Conservation (phyloP, 768 basidiomycete genomes). For the Ramaria rubella region DNA sequence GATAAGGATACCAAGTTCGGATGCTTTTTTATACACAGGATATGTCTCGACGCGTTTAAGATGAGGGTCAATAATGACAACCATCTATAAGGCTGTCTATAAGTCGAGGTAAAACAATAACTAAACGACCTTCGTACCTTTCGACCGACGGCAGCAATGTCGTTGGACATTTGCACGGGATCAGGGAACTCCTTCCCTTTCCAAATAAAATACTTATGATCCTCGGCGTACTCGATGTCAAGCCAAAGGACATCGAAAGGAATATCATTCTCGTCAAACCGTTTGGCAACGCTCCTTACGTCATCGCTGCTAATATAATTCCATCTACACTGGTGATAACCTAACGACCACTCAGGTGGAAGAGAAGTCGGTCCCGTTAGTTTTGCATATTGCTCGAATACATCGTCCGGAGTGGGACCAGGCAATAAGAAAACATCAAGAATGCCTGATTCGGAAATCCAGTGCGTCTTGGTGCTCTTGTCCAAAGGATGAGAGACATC, state of each 20-base stretch:
- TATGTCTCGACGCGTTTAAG: conserved; percentile 76
- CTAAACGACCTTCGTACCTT: conserved; percentile 49
- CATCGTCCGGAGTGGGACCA: conserved; percentile 74
- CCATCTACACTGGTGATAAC: conserved; percentile 98
- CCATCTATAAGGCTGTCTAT: conserved; percentile 60
- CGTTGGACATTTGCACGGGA: conserved; percentile 87
- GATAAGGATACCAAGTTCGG: conserved; percentile 73
- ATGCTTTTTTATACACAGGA: conserved; percentile 79
- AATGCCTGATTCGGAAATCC: conserved; percentile 97
- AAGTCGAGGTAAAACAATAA: neutral
- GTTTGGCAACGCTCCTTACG: conserved; percentile 72
- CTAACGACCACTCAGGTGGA: conserved; percentile 88
- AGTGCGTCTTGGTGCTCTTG: conserved; percentile 81
- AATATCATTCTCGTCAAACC: conserved; percentile 91
- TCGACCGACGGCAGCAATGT: conserved; percentile 75
- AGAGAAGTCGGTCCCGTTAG: conserved; percentile 83
- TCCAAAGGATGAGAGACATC: conserved; percentile 70
- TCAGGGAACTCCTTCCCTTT: conserved; percentile 88
- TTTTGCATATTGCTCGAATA: conserved; percentile 79
- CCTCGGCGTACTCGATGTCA: conserved; percentile 91
- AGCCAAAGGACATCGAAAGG: conserved; percentile 97
- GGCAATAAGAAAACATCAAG: conserved; percentile 91
- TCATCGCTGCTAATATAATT: conserved; percentile 92
- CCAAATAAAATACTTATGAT: conserved; percentile 98
- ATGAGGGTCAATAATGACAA: conserved; percentile 95